phyloP scores from a whole-genome alignment of 192 early-diverging fungal genomes.

The Coemansia sp. region DNA sequence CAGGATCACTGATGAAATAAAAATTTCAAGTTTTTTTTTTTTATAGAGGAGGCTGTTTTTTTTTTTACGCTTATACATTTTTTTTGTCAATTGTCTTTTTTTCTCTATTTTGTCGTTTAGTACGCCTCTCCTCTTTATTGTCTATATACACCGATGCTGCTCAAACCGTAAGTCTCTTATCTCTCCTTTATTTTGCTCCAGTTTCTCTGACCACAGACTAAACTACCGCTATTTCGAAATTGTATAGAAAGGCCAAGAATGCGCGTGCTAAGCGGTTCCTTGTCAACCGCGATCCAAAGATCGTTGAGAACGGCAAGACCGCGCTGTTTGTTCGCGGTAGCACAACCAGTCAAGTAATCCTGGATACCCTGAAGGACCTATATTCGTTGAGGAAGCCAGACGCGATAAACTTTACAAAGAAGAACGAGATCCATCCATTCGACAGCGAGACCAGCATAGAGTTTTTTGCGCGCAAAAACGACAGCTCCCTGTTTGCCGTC shows the following conservation, averaged over 20 bases:
- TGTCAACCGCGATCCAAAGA: conserved; percentile 87
- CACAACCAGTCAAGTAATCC: conserved; percentile 82
- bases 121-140: not conserved
- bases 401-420: conserved; percentile 87
- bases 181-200: not conserved
- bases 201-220: not conserved
- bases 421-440: conserved; percentile 96
- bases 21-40: conserved; percentile 5
- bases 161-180: conserved; percentile 11
- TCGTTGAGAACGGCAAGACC: conserved; percentile 88
- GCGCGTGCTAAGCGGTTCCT: conserved; percentile 85
- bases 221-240: not conserved
- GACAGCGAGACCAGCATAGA: conserved; percentile 90
- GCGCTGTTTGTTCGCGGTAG: conserved; percentile 88
- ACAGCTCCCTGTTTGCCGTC: conserved; percentile 87
- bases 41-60: not conserved
- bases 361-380: conserved; percentile 87
- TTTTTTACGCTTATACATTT: not conserved
- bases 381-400: conserved; percentile 89
- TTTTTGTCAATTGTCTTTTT: not conserved
- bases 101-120: not conserved
- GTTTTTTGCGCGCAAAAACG: conserved; percentile 96
- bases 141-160: conserved; percentile 1
- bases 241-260: conserved; percentile 78
- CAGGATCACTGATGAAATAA: conserved; percentile 2